Conservation (phyloP, 2,329 filamentous ascomycete genomes). For the Microcera coccophila region DNA sequence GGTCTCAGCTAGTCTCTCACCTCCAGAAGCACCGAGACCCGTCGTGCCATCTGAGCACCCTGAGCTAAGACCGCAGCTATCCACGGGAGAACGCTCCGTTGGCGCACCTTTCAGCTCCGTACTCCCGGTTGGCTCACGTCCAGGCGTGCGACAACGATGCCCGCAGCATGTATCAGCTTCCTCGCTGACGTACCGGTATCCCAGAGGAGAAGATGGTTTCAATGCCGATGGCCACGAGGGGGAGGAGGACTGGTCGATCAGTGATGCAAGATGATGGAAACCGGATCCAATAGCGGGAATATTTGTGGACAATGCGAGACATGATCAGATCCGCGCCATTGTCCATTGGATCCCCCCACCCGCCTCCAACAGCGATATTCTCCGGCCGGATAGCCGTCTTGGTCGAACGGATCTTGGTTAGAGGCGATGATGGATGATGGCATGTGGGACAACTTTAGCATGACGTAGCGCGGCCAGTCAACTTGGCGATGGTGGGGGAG, state of each 20-base stretch:
- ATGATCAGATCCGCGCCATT: too few relatives aligned
- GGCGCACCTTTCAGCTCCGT: neutral
- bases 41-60: neutral
- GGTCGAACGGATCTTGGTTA: neutral
- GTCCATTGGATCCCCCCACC: too few relatives aligned
- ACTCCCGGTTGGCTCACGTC: too few relatives aligned
- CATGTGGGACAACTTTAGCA: conserved; percentile 15
- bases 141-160: neutral
- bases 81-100: neutral
- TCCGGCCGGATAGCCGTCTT: too few relatives aligned
- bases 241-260: neutral
- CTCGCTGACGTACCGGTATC: neutral
- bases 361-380: too few relatives aligned
- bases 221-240: neutral
- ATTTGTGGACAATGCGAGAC: too few relatives aligned
- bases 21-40: neutral
- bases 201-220: neutral
- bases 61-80: neutral
- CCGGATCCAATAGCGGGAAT: neutral
- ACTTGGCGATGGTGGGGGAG: neutral
- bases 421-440: neutral
- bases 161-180: neutral
- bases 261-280: neutral
- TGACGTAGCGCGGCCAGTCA: conserved; percentile 20
- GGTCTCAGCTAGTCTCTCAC: too few relatives aligned